Evolutionary conservation across 352 stramenopile genomes (phyloP).

Genomic region (Globisporangium iwayamae): DNA sequence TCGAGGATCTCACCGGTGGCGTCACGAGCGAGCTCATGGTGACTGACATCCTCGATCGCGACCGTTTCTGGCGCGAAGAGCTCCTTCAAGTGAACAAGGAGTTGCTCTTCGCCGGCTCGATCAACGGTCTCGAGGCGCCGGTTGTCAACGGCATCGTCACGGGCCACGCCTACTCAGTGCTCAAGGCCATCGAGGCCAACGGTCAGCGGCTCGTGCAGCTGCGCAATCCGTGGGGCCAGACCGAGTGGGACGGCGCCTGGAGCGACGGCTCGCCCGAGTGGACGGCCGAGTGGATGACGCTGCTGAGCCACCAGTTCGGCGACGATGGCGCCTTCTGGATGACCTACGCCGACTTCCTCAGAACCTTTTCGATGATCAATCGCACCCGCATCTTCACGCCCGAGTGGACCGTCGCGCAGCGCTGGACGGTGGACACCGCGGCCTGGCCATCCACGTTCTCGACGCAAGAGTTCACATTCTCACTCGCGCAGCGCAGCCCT

Average conservation of each 20-base stretch:
- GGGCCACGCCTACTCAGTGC: slow-evolving; percentile 54
- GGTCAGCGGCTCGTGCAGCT: slow-evolving; percentile 28
- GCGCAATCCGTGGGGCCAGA: slow-evolving; percentile 49
- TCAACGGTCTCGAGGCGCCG: slow-evolving; percentile 10
- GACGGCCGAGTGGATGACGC: slow-evolving; percentile 39
- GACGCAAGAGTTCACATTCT: slow-evolving; percentile 27
- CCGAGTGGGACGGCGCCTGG: slow-evolving; percentile 45
- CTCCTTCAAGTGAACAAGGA: slow-evolving; percentile 27
- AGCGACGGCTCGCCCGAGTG: slow-evolving; percentile 37
- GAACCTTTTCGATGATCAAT: slow-evolving; percentile 23
- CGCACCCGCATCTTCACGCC: slow-evolving; percentile 30
- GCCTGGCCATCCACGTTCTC: slow-evolving; percentile 25
- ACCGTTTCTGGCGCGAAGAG: slow-evolving; percentile 34
- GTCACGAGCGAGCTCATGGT: slow-evolving; percentile 31
- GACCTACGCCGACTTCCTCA: slow-evolving; percentile 34
- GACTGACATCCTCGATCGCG: slow-evolving; percentile 29
- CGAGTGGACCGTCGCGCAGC: slow-evolving; percentile 31
- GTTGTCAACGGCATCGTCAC: slow-evolving; percentile 28
- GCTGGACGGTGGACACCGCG: slow-evolving; percentile 24
- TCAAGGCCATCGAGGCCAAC: slow-evolving; percentile 36
- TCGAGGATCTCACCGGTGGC: slow-evolving; percentile 41
- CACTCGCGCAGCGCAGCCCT: slow-evolving; percentile 16
- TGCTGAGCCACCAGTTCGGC: slow-evolving; percentile 31
- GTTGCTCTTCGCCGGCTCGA: slow-evolving; percentile 30
- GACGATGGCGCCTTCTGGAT: slow-evolving; percentile 68